These are phyloP conservation scores for Silene latifolia DNA, from an alignment of 148 eudicot species.

Conservation along the genomic window DNA sequence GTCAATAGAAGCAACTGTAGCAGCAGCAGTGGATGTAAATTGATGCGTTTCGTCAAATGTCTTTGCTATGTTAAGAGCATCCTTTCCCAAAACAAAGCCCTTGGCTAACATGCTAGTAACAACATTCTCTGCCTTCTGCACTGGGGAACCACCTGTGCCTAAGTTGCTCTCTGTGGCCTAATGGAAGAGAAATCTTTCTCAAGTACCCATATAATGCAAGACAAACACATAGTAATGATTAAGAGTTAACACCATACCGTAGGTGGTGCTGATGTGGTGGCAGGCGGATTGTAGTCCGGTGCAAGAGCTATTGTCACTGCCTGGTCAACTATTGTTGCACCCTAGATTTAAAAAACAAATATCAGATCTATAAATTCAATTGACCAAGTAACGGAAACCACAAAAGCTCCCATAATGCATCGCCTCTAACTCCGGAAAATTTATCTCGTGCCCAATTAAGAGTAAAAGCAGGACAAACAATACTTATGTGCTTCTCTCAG, in stretches of 20 bases:
- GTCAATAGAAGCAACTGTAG: conserved; percentile 76
- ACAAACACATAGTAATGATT: background rate
- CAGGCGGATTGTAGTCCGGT: conserved; percentile 69
- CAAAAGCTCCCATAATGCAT: background rate
- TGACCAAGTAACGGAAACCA: background rate
- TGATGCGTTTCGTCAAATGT: conserved; percentile 75
- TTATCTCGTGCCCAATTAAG: no score
- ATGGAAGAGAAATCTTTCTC: conserved; percentile 2
- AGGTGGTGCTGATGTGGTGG: conserved; percentile 39
- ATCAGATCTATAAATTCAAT: background rate
- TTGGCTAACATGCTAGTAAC: conserved; percentile 86
- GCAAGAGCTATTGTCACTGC: conserved; percentile 72
- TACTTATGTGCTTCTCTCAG: no score
- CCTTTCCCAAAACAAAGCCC: conserved; percentile 89
- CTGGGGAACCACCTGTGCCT: conserved; percentile 44
- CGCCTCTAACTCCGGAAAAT: no score
- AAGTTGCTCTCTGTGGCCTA: conserved; percentile 44
- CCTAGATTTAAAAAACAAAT: conserved; percentile 40
- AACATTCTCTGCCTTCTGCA: conserved; percentile 85
- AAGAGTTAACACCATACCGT: conserved; percentile 32
- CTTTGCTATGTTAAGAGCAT: conserved; percentile 71
- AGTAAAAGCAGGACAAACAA: no score
- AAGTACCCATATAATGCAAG: background rate
- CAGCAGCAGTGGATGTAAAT: conserved; percentile 73
- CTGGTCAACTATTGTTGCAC: conserved; percentile 92